These are phyloP conservation scores for Houttuynia cordata DNA, from an alignment of 164 flowering plant genomes.

Conservation along the genomic window DNA sequence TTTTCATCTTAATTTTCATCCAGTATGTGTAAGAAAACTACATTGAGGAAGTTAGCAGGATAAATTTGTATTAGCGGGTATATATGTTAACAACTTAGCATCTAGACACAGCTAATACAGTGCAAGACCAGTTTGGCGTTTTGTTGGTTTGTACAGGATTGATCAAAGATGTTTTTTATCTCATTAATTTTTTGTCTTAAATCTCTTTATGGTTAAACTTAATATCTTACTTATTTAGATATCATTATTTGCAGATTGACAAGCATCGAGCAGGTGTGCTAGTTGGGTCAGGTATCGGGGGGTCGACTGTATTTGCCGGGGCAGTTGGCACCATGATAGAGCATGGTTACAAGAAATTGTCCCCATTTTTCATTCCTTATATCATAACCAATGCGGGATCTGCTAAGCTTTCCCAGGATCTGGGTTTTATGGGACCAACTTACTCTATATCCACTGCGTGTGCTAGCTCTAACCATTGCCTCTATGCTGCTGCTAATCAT, in stretches of 20 bases:
- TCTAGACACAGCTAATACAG: no score
- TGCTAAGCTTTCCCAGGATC: slow-evolving; percentile 81
- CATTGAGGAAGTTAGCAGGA: no score
- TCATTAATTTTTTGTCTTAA: no score
- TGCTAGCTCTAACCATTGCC: slow-evolving; percentile 89
- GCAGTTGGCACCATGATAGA: slow-evolving; percentile 75
- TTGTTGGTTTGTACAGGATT: no score
- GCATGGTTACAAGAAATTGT: slow-evolving; percentile 70
- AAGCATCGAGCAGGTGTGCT: slow-evolving; percentile 79
- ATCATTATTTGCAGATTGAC: slow-evolving; percentile 56
- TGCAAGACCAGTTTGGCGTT: no score
- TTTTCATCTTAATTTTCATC: no score
- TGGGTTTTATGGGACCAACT: slow-evolving; percentile 92
- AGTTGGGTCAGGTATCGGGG: slow-evolving; percentile 97
- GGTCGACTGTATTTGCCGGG: slow-evolving; percentile 72
- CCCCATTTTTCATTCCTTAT: slow-evolving; percentile 91
- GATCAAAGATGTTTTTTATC: no score
- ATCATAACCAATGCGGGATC: slow-evolving; percentile 90
- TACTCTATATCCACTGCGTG: slow-evolving; percentile 93
- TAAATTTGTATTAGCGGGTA: no score
- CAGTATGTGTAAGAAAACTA: no score
- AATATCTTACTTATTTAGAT: slow-evolving; percentile 2
- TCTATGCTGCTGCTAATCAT: slow-evolving; percentile 94
- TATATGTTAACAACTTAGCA: no score
- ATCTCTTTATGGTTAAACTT: no score